Percentiles rank a stretch among this genome's conserved stretches.
Evolutionary conservation across 495 filamentous ascomycete genomes (phyloP).

Genomic region (Annulohypoxylon bovei): DNA sequence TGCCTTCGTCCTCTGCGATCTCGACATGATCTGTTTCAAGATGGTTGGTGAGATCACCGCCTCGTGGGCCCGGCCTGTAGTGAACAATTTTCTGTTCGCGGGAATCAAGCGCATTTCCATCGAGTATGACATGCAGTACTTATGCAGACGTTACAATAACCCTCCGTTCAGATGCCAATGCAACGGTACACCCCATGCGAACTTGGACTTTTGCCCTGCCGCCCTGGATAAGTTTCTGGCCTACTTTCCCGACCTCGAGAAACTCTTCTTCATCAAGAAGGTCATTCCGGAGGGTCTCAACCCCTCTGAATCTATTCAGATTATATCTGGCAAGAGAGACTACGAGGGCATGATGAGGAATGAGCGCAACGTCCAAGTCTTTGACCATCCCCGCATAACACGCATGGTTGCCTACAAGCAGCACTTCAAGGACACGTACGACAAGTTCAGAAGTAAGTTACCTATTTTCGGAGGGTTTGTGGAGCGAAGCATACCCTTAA

Average conservation of each 20-base stretch:
- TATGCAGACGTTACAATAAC: neutral
- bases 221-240: conserved; percentile 25
- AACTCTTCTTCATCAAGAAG: conserved; percentile 39
- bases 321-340: neutral
- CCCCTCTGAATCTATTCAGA: neutral
- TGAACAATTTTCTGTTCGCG: neutral
- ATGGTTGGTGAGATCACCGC: neutral
- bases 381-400: neutral
- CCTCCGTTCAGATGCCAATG: neutral
- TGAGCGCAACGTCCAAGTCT: neutral
- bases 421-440: neutral
- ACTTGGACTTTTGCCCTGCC: conserved; percentile 21
- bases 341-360: neutral
- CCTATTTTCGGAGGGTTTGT: neutral
- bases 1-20: neutral
- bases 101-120: conserved; percentile 6
- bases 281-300: neutral
- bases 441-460: conserved; percentile 16
- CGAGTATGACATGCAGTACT: neutral
- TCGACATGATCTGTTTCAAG: neutral
- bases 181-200: neutral
- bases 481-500: neutral
- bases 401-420: neutral
- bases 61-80: neutral
- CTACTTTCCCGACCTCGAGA: conserved; percentile 35